Percentiles rank a stretch among this genome's conserved stretches.
phyloP scores from a whole-genome alignment of 1,284 basidiomycete species.

The Crucibulum cyathiforme region DNA sequence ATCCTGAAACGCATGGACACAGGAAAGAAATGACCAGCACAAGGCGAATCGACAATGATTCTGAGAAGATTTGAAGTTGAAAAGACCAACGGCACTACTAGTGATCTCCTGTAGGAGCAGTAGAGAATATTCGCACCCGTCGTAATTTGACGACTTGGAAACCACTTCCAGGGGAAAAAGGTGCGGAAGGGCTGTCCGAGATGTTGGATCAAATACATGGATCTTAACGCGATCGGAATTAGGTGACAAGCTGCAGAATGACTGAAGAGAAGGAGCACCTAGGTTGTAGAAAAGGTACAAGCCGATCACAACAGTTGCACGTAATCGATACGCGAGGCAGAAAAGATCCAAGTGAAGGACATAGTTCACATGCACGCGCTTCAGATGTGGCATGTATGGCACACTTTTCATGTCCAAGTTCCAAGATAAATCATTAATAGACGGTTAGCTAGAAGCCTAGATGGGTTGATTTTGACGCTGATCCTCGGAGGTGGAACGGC shows the following conservation, averaged over 20 bases:
- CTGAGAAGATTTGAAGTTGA: slow-evolving; percentile 4
- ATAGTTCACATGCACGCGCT: slow-evolving; percentile 21
- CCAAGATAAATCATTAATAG: slow-evolving; percentile 15
- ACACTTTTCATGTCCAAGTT: slow-evolving; percentile 29
- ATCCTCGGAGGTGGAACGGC: slow-evolving; percentile 22
- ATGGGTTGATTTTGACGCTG: slow-evolving; percentile 14
- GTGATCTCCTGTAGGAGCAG: slow-evolving; percentile 12
- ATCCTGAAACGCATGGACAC: background rate
- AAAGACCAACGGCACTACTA: slow-evolving; percentile 19
- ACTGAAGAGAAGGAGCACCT: slow-evolving; percentile 10
- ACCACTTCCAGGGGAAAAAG: slow-evolving; percentile 5
- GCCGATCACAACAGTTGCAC: slow-evolving; percentile 22
- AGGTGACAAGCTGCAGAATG: slow-evolving; percentile 27
- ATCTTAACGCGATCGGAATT: slow-evolving; percentile 40
- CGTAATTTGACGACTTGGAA: slow-evolving; percentile 9
- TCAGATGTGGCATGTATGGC: slow-evolving; percentile 24
- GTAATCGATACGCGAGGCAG: slow-evolving; percentile 14
- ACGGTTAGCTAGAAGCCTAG: slow-evolving; percentile 7
- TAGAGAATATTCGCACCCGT: slow-evolving; percentile 8
- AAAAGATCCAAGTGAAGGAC: slow-evolving; percentile 7
- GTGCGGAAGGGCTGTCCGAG: slow-evolving; percentile 2
- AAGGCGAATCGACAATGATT: slow-evolving; percentile 4
- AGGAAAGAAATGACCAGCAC: background rate
- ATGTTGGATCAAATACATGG: slow-evolving; percentile 17
- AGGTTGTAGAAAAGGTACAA: slow-evolving; percentile 21